Evolutionary conservation across 164 flowering plant species (phyloP).

Genomic region (Annona cherimola): DNA sequence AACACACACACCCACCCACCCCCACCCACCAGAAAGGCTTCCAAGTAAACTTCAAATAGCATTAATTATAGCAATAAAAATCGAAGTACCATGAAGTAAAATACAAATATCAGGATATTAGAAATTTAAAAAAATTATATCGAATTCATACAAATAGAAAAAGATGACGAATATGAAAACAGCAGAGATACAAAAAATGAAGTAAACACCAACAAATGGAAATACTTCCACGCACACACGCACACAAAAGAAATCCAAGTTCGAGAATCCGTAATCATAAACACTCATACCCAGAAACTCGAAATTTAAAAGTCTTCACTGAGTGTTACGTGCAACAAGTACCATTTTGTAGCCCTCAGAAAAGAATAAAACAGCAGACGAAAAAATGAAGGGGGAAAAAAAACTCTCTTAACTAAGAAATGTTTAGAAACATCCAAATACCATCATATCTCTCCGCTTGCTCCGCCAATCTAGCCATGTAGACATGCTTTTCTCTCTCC

Average conservation of each 20-base stretch:
- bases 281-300: background rate
- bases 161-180: background rate
- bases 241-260: background rate
- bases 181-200: background rate
- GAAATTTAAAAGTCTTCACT: no score
- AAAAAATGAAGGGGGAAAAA: background rate
- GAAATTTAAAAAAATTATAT: background rate
- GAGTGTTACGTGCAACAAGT: no score
- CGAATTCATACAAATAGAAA: background rate
- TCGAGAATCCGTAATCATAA: background rate
- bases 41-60: background rate
- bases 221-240: background rate
- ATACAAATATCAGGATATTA: background rate
- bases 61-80: background rate
- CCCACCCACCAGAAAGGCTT: background rate
- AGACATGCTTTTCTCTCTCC: constrained; percentile 43
- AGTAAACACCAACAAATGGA: background rate
- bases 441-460: constrained; percentile 60
- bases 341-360: background rate
- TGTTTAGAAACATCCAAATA: background rate
- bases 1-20: background rate
- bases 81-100: background rate
- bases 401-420: background rate
- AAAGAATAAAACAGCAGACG: background rate
- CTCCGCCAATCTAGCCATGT: constrained; percentile 47